Evolutionary conservation across 495 filamentous ascomycete genomes (phyloP).

Genomic region (Penicillium crystallinum): DNA sequence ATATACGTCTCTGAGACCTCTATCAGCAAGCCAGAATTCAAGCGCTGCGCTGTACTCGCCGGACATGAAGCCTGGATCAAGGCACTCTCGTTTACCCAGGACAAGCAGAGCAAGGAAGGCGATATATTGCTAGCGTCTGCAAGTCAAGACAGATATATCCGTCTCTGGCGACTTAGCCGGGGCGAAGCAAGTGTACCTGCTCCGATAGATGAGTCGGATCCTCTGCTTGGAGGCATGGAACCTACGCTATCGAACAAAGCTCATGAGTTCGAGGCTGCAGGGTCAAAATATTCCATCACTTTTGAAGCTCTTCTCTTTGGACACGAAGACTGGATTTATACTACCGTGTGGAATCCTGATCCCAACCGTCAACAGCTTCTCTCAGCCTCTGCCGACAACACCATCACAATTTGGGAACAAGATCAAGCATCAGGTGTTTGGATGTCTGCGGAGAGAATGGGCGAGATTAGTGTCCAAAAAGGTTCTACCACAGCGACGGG

Average conservation of each 20-base stretch:
- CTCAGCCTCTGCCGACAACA: conserved; percentile 91
- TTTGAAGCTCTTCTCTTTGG: conserved; percentile 94
- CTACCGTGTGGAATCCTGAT: conserved; percentile 64
- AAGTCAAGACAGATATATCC: conserved; percentile 95
- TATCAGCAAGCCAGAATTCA: conserved; percentile 45
- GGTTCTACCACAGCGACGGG: conserved; percentile 94
- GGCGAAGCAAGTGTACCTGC: conserved; percentile 43
- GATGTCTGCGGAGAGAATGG: conserved; percentile 76
- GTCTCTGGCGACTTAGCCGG: conserved; percentile 81
- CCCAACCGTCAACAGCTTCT: conserved; percentile 63
- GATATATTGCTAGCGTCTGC: conserved; percentile 87
- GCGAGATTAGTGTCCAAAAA: conserved; percentile 89
- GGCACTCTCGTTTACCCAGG: conserved; percentile 68
- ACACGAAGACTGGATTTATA: conserved; percentile 98
- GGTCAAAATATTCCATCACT: conserved; percentile 66
- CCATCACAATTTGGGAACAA: conserved; percentile 84
- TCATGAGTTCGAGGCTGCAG: conserved; percentile 58
- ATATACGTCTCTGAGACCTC: conserved; percentile 58
- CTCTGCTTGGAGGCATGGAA: conserved; percentile 56
- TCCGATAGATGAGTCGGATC: conserved; percentile 40
- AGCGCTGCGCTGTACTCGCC: conserved; percentile 69
- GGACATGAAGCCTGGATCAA: conserved; percentile 97
- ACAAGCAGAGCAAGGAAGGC: conserved; percentile 47
- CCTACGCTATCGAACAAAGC: conserved; percentile 77
- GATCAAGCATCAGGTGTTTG: conserved; percentile 82